phyloP scores from a whole-genome alignment of 2,329 filamentous ascomycete genomes.

The Zarea fungicola region DNA sequence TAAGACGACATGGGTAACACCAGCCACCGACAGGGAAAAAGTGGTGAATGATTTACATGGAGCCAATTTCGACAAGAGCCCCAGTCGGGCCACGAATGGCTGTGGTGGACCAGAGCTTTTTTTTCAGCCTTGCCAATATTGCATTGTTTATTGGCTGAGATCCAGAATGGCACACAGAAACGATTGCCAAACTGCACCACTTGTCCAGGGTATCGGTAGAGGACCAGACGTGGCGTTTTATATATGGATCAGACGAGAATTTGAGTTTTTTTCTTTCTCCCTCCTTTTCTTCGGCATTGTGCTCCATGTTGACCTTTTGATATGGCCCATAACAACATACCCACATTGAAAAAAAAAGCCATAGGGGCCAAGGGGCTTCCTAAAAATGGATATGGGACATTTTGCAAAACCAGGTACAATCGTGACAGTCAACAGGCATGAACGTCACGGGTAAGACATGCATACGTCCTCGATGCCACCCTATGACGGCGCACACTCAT shows the following conservation, averaged over 20 bases:
- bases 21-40: neutral
- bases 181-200: no score
- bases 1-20: no score
- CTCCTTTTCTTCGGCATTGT: neutral
- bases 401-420: constrained; percentile 3
- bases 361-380: no score
- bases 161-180: constrained; percentile 4
- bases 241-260: neutral
- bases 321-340: neutral
- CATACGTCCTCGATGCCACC: no score
- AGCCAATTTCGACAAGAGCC: neutral
- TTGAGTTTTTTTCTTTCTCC: neutral
- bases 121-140: constrained; percentile 12
- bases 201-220: no score
- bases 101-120: no score
- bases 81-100: no score
- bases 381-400: neutral
- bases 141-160: constrained; percentile 4
- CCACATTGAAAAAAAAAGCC: neutral
- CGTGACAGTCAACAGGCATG: neutral
- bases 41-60: constrained; percentile 1
- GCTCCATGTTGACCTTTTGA: neutral
- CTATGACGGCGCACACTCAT: no score
- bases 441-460: no score
- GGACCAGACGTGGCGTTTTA: neutral